phyloP scores from a whole-genome alignment of 495 filamentous ascomycete species.

The Tuber melanosporum region DNA sequence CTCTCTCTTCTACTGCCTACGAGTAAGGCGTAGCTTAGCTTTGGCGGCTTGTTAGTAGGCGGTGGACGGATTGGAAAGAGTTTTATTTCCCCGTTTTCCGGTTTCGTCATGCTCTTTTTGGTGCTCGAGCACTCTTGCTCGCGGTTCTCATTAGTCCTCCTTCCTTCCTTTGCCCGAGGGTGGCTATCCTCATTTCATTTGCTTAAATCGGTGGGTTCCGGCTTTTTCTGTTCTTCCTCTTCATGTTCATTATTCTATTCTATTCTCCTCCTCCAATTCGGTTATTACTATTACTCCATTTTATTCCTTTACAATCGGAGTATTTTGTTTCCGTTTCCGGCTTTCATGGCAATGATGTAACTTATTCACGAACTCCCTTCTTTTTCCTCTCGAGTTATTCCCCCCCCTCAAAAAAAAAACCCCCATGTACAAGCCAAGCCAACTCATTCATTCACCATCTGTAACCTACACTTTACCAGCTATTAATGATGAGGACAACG shows the following conservation, averaged over 20 bases:
- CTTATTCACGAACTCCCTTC: background rate
- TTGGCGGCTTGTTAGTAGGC: background rate
- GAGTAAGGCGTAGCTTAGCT: background rate
- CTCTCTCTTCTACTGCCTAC: background rate
- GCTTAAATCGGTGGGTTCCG: background rate
- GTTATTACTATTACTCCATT: background rate
- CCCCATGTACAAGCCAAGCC: background rate
- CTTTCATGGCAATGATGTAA: background rate
- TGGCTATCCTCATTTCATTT: background rate
- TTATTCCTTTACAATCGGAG: background rate
- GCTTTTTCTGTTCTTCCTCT: background rate
- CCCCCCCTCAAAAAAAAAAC: background rate
- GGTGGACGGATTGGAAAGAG: background rate
- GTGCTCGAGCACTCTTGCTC: background rate
- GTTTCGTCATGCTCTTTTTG: background rate
- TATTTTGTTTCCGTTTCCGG: background rate
- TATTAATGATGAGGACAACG: background rate
- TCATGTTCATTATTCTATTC: background rate
- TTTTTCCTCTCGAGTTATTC: background rate
- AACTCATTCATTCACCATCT: background rate
- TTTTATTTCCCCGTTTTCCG: background rate
- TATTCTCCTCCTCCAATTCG: background rate
- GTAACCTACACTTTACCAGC: background rate
- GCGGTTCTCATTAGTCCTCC: background rate
- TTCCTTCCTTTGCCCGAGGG: background rate